These are phyloP conservation scores for Colletotrichum cordylinicola DNA, from an alignment of 2,329 filamentous ascomycete genomes.

Conservation along the genomic window DNA sequence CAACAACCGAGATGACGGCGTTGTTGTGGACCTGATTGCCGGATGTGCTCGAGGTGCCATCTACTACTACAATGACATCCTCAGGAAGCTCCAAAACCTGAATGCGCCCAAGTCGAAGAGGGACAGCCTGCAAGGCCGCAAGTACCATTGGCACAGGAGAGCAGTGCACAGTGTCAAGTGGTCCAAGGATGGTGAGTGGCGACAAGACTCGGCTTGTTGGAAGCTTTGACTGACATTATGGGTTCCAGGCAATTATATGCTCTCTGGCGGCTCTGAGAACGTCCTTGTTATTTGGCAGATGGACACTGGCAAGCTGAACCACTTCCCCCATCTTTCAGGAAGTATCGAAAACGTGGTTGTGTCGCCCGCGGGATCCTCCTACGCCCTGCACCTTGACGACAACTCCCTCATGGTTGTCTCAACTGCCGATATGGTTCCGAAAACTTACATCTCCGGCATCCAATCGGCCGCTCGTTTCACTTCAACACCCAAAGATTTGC, in stretches of 20 bases:
- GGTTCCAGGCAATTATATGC: conserved; percentile 80
- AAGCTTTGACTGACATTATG: conserved; percentile 33
- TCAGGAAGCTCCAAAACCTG: conserved; percentile 60
- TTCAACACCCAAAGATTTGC: conserved; percentile 54
- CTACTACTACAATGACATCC: conserved; percentile 79
- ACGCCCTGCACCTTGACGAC: conserved; percentile 85
- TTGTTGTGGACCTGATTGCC: conserved; percentile 74
- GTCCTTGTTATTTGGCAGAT: conserved; percentile 93
- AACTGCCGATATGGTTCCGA: conserved; percentile 86
- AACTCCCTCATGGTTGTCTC: conserved; percentile 92
- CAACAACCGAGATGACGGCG: conserved; percentile 26
- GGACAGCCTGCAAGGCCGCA: conserved; percentile 63
- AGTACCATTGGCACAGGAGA: conserved; percentile 90
- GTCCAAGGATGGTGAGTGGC: conserved; percentile 82
- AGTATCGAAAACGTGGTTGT: conserved; percentile 85
- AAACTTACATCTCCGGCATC: conserved; percentile 82
- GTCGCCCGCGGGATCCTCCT: conserved; percentile 79
- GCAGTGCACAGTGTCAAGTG: conserved; percentile 86
- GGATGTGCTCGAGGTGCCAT: conserved; percentile 81
- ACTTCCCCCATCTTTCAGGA: conserved; percentile 88
- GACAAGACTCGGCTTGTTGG: background rate
- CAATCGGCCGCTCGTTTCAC: conserved; percentile 66
- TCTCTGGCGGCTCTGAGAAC: conserved; percentile 91
- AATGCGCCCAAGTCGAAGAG: conserved; percentile 41
- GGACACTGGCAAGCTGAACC: conserved; percentile 82